Percentiles rank a stretch among this genome's conserved stretches.
These are phyloP conservation scores for Solanum tarijense DNA, from an alignment of 257 asterid species.

Conservation along the genomic window DNA sequence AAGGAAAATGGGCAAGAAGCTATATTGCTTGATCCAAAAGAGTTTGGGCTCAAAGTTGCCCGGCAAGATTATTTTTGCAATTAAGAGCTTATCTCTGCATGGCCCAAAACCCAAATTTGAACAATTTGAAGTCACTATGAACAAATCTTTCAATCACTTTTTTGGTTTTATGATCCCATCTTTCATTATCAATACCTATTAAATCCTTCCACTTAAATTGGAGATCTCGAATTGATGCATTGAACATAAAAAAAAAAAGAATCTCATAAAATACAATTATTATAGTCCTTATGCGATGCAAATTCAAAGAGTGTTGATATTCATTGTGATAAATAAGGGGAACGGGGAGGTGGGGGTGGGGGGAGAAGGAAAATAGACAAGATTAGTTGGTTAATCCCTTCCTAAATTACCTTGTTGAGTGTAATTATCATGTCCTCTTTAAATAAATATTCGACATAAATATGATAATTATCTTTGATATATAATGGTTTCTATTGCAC, in stretches of 20 bases:
- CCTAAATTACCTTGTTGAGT: background rate
- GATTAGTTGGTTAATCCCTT: background rate
- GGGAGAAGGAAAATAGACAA: background rate
- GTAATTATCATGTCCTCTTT: background rate
- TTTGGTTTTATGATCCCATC: background rate
- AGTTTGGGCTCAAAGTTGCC: background rate
- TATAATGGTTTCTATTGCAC: background rate
- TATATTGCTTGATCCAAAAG: background rate
- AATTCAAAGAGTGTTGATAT: background rate
- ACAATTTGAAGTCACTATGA: background rate
- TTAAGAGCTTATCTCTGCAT: background rate
- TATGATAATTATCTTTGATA: background rate
- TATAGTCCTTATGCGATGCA: background rate
- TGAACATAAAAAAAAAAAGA: background rate
- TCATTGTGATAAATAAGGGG: background rate
- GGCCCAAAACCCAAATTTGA: background rate
- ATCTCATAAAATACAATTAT: background rate
- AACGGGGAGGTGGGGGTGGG: too few species aligned
- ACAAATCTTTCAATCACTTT: background rate
- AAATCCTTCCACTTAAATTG: background rate
- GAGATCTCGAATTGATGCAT: background rate
- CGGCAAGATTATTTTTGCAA: background rate
- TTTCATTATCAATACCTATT: background rate
- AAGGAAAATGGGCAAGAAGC: too few species aligned
- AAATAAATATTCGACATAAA: background rate